These are phyloP conservation scores for Voacanga thouarsii DNA, from an alignment of 257 asterid species.

Conservation along the genomic window DNA sequence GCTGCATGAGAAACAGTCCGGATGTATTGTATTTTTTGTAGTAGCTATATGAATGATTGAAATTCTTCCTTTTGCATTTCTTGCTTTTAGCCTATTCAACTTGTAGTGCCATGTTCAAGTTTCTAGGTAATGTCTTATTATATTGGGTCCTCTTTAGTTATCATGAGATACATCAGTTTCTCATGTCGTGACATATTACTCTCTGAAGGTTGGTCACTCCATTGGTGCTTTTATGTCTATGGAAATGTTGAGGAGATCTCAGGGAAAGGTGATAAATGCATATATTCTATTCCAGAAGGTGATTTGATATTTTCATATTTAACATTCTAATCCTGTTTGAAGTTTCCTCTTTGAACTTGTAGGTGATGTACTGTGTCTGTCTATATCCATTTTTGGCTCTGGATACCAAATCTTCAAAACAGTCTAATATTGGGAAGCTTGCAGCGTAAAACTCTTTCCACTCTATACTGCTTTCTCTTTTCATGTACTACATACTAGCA, in stretches of 20 bases:
- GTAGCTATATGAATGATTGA: not conserved
- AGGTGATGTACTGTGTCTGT: slow-evolving; percentile 62
- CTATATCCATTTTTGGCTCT: slow-evolving; percentile 85
- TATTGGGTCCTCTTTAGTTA: not conserved
- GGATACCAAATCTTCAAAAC: slow-evolving; percentile 53
- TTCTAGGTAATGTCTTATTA: not conserved
- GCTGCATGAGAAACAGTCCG: not conserved
- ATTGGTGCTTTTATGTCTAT: slow-evolving; percentile 78
- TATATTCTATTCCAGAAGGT: not conserved
- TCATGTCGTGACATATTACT: slow-evolving; percentile 21
- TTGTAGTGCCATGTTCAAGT: not conserved
- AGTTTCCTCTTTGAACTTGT: slow-evolving; percentile 23
- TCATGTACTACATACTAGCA: slow-evolving; percentile 2
- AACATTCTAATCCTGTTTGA: slow-evolving; percentile 13
- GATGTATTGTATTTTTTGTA: slow-evolving; percentile 9
- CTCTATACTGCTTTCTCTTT: slow-evolving; percentile 25
- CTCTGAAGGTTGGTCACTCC: slow-evolving; percentile 85
- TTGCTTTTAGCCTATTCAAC: not conserved
- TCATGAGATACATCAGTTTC: not conserved
- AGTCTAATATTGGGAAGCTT: slow-evolving; percentile 60
- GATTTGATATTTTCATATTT: slow-evolving; percentile 1
- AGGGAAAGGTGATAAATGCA: slow-evolving; percentile 52
- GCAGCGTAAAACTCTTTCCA: slow-evolving; percentile 35
- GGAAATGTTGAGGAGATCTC: slow-evolving; percentile 60
- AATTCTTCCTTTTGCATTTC: not conserved